These are phyloP conservation scores for Bigelowiella natans DNA, from an alignment of 78 protist species.

Conservation along the genomic window DNA sequence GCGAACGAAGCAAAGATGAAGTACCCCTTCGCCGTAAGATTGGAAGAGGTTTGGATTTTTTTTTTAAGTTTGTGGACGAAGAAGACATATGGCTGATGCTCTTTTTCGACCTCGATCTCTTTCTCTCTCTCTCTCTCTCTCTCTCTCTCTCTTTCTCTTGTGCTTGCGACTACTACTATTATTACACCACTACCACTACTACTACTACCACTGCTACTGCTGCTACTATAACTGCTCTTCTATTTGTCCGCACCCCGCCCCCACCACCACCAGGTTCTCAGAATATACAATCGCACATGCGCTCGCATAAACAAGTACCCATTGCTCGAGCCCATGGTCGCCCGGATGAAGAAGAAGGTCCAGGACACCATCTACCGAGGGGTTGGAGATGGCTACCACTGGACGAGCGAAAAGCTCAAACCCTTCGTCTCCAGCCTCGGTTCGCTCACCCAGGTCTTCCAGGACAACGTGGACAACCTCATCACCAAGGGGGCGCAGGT, in stretches of 20 bases:
- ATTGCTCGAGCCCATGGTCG: neutral
- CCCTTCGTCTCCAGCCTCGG: neutral
- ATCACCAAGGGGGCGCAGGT: neutral
- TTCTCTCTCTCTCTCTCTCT: too few species aligned
- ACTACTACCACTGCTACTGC: too few species aligned
- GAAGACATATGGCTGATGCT: too few species aligned
- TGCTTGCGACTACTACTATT: too few species aligned
- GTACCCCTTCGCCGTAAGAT: neutral
- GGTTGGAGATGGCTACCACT: neutral
- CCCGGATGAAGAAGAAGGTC: neutral
- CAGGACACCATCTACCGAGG: neutral
- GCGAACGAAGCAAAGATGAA: neutral
- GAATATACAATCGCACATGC: neutral
- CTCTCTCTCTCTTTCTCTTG: too few species aligned
- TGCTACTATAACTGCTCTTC: too few species aligned
- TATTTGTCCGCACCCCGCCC: too few species aligned
- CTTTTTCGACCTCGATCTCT: too few species aligned
- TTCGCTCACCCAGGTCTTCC: neutral
- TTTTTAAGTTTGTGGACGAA: too few species aligned
- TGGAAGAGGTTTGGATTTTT: neutral
- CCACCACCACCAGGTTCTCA: neutral
- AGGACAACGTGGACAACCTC: neutral
- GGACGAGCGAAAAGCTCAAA: neutral
- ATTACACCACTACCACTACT: too few species aligned
- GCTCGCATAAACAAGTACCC: neutral